Base-by-base conservation (phyloP, 345 rosid genomes). In the Eucalyptus curtisii region DNA sequence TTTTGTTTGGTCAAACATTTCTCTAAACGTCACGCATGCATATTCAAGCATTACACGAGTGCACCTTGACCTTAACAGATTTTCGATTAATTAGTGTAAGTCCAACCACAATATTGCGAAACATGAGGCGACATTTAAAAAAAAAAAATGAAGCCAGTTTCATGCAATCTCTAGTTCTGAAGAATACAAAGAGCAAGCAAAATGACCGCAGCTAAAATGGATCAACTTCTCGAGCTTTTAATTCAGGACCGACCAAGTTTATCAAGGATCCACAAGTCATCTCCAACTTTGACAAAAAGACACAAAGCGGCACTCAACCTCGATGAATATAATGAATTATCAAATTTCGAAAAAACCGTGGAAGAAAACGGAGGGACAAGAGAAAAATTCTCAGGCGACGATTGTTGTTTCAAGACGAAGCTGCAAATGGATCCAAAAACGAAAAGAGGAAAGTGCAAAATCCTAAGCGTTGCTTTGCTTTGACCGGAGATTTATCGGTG, bases 91-190 rank as follows among this genome's bases (percentile, higher is more conserved):
- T 15, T 10, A 16, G 17, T 66, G n/a, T n/a, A n/a, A n/a, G n/a
- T n/a, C n/a, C n/a, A n/a, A n/a, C n/a, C n/a, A n/a, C n/a, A n/a
- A n/a, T n/a, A n/a, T n/a, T n/a, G n/a, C n/a, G n/a, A n/a, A n/a
- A n/a, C n/a, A n/a, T 1, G 68, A 61, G 33, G 0, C 2, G 7
- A 61, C 33, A 0, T 59, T 1, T 4, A 55, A 55, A 24, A 25
- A 25, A 13, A 55, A 55, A 24, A 25, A 25, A 11, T 25, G 7
- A 57, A 57, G 10, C 64, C 2, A 25, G 0, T 12, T 57, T 57
- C 64, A 25, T 57, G 64, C n/a, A 1, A 25, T 57, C n/a, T 57
- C 64, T 10, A 25, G 64, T 57, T 25, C 3, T 5, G 8, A 61
- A 61, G 71, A 7, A 13, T 7, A 61, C 16, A 61, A 13, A 61